These are phyloP conservation scores for Verbascum thapsus DNA, from an alignment of 257 asterid species.

Conservation along the genomic window DNA sequence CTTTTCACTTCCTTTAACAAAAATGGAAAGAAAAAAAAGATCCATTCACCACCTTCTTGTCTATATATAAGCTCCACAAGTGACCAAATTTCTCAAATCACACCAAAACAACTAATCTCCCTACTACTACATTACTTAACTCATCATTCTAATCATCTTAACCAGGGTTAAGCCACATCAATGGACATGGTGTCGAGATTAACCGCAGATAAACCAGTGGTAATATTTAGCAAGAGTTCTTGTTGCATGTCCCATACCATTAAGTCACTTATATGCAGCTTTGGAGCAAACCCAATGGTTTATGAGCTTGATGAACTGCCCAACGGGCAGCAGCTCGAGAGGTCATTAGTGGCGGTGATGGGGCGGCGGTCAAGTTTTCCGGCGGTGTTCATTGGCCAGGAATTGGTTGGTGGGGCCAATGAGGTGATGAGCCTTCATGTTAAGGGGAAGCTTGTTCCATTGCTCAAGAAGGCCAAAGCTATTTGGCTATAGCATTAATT, in stretches of 20 bases:
- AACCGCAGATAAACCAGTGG: conserved; percentile 64
- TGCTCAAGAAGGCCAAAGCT: conserved; percentile 80
- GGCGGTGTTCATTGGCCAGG: conserved; percentile 64
- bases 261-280: conserved; percentile 58
- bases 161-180: conserved; percentile 16
- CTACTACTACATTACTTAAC: conserved; percentile 11
- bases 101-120: conserved; percentile 24
- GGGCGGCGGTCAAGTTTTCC: conserved; percentile 53
- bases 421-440: conserved; percentile 82
- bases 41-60: conserved; percentile 6
- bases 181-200: conserved; percentile 61
- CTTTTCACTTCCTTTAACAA: conserved; percentile 10
- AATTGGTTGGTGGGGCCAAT: conserved; percentile 64
- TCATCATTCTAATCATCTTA: background rate
- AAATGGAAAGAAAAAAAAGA: background rate
- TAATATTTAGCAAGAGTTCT: conserved; percentile 69
- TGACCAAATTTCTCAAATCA: conserved; percentile 24
- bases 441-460: conserved; percentile 58
- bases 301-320: conserved; percentile 68
- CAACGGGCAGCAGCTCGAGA: conserved; percentile 61
- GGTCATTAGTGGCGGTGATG: conserved; percentile 37
- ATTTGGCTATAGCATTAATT: conserved; percentile 56
- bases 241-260: conserved; percentile 79
- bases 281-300: conserved; percentile 65
- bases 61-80: conserved; percentile 37